These are phyloP conservation scores for thale cress (Arabidopsis thaliana) DNA, from an alignment of 345 rosid species.

Conservation along the genomic window DNA sequence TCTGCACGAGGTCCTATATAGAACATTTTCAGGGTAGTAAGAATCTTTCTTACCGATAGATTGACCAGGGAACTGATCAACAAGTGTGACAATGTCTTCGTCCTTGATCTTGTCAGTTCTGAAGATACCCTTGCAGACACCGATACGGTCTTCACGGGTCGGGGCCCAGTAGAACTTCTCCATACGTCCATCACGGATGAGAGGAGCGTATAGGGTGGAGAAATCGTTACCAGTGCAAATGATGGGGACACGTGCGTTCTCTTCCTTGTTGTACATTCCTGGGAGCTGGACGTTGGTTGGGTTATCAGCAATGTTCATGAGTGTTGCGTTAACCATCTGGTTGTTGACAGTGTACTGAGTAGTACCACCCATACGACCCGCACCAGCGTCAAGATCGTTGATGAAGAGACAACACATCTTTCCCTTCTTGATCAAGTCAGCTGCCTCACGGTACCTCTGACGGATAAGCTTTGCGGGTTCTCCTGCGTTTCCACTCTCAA, in stretches of 20 bases:
- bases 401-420: slow-evolving; percentile 95
- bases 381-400: slow-evolving; percentile 98
- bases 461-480: slow-evolving; percentile 97
- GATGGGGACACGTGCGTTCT: slow-evolving; percentile 92
- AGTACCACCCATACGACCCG: slow-evolving; percentile 95
- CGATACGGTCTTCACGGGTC: slow-evolving; percentile 87
- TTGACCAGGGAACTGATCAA: slow-evolving; percentile 94
- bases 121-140: slow-evolving; percentile 92
- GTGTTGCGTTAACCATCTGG: slow-evolving; percentile 99
- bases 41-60: slow-evolving; percentile 66
- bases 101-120: slow-evolving; percentile 57
- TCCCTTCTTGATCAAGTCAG: slow-evolving; percentile 91
- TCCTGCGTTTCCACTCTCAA: slow-evolving; percentile 98
- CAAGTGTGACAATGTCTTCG: slow-evolving; percentile 70
- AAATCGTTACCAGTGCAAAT: slow-evolving; percentile 98
- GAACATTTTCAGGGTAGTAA: neutral
- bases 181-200: slow-evolving; percentile 99
- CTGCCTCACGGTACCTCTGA: slow-evolving; percentile 98
- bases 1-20: neutral
- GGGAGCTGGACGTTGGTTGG: slow-evolving; percentile 96
- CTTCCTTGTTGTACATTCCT: slow-evolving; percentile 99
- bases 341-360: slow-evolving; percentile 98
- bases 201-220: slow-evolving; percentile 97
- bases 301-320: slow-evolving; percentile 99
- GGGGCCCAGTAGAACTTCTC: slow-evolving; percentile 99